A percentile compares a stretch with the other conserved stretches of the same genome.
Evolutionary conservation across 108 stramenopile genomes (phyloP).

Genomic region (Asterionellopsis glacialis): DNA sequence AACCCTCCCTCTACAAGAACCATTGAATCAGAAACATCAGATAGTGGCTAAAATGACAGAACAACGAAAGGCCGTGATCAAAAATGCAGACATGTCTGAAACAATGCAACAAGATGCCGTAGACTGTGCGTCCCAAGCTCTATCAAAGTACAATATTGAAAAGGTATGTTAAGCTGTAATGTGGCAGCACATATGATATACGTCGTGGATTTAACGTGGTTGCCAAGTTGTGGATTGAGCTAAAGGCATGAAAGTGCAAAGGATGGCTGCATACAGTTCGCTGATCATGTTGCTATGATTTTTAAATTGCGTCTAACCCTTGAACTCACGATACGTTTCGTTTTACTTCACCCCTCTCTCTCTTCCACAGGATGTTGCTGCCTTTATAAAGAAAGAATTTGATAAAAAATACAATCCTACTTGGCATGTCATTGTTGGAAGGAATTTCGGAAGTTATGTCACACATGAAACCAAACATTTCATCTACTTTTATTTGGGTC

Average conservation of each 20-base stretch:
- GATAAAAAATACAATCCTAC: slow-evolving; percentile 99
- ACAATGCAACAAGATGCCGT: slow-evolving; percentile 99
- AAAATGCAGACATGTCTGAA: slow-evolving; percentile 99
- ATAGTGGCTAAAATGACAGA: slow-evolving; percentile 55
- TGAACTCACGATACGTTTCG: not conserved
- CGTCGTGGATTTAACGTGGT: no score
- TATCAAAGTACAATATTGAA: slow-evolving; percentile 99
- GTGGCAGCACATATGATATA: no score
- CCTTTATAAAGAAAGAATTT: slow-evolving; percentile 99
- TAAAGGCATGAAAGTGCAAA: no score
- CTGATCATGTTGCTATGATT: not conserved
- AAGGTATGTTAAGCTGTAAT: slow-evolving; percentile 58
- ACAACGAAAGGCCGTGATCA: slow-evolving; percentile 99
- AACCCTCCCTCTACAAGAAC: not conserved
- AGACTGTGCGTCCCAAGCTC: slow-evolving; percentile 97
- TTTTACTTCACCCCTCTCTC: slow-evolving; percentile 6
- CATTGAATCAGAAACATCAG: not conserved
- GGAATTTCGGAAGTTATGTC: slow-evolving; percentile 66
- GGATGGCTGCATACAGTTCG: slow-evolving; percentile 1
- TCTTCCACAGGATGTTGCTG: slow-evolving; percentile 91
- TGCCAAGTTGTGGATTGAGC: no score
- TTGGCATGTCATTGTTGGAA: slow-evolving; percentile 90
- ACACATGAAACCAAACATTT: slow-evolving; percentile 98
- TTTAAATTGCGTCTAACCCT: no score
- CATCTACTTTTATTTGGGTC: slow-evolving; percentile 99